A percentile compares a stretch with the other conserved stretches of the same genome.
Conservation (phyloP, 208 protist species). For the Crithidia sp. region DNA sequence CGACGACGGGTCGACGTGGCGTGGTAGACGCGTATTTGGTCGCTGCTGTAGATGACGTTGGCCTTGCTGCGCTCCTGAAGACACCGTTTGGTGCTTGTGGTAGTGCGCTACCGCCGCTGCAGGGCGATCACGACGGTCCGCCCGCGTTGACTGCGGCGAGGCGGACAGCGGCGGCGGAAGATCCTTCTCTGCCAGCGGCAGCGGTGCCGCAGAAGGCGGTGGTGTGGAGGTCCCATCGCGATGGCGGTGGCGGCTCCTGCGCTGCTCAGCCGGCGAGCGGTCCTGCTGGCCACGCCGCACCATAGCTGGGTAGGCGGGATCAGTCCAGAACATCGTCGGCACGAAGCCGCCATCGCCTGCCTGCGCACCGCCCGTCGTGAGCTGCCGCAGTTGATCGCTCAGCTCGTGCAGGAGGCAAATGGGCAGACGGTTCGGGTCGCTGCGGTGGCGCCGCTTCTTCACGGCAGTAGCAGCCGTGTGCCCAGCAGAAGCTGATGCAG, state of each 20-base stretch:
- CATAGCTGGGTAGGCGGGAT: neutral
- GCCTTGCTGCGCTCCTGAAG: neutral
- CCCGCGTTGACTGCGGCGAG: slow-evolving; percentile 2
- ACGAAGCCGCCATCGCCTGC: slow-evolving; percentile 18
- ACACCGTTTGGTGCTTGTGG: too few species aligned
- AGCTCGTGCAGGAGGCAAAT: slow-evolving; percentile 40
- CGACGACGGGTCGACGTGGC: slow-evolving; percentile 31
- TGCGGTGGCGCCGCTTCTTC: slow-evolving; percentile 9
- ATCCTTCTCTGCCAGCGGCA: neutral
- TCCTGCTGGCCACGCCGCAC: slow-evolving; percentile 2
- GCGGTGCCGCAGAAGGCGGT: too few species aligned
- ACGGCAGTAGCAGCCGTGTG: neutral
- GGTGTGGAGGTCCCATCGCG: neutral
- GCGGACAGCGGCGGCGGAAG: slow-evolving; percentile 18
- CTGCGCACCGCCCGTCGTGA: neutral
- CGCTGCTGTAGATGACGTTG: neutral
- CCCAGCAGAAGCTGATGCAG: neutral
- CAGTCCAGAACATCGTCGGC: slow-evolving; percentile 21
- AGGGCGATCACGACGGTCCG: neutral
- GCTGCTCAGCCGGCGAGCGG: neutral
- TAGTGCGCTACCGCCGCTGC: too few species aligned
- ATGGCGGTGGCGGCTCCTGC: neutral
- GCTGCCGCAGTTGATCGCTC: slow-evolving; percentile 22
- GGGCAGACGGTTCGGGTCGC: slow-evolving; percentile 28
- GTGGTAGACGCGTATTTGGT: neutral